Base-by-base conservation (phyloP, 768 basidiomycete species). In the Naganishia friedmannii region DNA sequence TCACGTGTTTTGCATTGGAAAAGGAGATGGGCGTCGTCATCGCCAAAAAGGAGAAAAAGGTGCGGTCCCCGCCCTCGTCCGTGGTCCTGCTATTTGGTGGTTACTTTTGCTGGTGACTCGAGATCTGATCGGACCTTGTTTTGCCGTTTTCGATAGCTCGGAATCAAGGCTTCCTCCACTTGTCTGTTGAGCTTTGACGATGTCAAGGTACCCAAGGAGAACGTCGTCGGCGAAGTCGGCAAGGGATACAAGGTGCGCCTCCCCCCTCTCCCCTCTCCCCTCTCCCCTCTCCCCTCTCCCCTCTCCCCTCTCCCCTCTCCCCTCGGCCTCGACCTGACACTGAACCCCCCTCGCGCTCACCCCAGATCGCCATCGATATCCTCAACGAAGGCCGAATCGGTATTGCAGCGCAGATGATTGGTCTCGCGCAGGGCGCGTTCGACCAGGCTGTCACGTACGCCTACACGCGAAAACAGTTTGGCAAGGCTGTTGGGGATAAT, bases 371-470 rank as follows among this genome's bases (percentile, higher is more conserved):
- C 51, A 98, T 98, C 72, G 91, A 97, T 82, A 95, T 94, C 73
- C 80, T 98, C 70, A 97, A 98, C 79, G 95, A 98, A 82, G 94
- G 90, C 83, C 91, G 95, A 70, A 95, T 97, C 75, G 95, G 95
- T 37, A 98, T 98, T 73, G 96, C 95, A 21, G 95, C 92, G 0
- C 96, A 99, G 82, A 97, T 98, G 96, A 85, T 99, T 66, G 96
- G 96, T 19, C 88, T 98, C 34, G 96, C 96, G 1, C 93, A 97
- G 77, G 96, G 95, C 28, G 94, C 93, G 1, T 99, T 98, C 78
- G 88, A 94, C 83, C 92, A 94, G 79, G 86, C 91, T 1, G 91
- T 98, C n/a, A 89, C 91, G 0, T 96, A 96, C 81, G 92, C 96
- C 0, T 96, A 91, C 82, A 86, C 93, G 79, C 90, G 96, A 65